Percentiles rank a stretch among this genome's conserved stretches.
Evolutionary conservation across 768 basidiomycete species (phyloP).

Genomic region (Candolleomyces aberdarensis): DNA sequence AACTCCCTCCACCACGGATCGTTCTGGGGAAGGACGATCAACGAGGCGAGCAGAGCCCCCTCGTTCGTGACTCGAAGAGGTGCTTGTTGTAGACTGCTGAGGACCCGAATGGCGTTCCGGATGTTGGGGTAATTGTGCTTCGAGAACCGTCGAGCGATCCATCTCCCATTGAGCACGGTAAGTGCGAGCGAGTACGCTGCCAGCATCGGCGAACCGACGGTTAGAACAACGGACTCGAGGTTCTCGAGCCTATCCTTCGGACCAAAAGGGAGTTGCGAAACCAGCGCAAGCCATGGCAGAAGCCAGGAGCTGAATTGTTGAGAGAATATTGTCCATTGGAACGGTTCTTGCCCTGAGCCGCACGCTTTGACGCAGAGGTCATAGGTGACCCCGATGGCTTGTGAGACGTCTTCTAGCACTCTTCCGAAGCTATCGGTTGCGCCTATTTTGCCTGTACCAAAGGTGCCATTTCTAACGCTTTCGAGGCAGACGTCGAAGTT

Average conservation of each 20-base stretch:
- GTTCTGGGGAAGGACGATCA: constrained; percentile 25
- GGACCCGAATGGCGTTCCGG: constrained; percentile 26
- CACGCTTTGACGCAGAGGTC: constrained; percentile 26
- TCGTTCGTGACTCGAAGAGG: constrained; percentile 29
- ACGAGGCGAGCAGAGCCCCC: constrained; percentile 24
- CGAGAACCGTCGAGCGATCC: constrained; percentile 33
- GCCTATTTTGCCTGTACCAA: constrained; percentile 13
- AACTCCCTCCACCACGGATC: constrained; percentile 40
- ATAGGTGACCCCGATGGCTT: constrained; percentile 28
- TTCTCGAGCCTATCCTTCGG: constrained; percentile 37
- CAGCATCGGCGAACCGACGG: constrained; percentile 42
- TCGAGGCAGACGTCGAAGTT: constrained; percentile 20
- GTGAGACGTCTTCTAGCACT: constrained; percentile 16
- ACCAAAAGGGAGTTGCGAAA: constrained; percentile 50
- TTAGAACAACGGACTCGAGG: constrained; percentile 38
- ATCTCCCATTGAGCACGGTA: constrained; percentile 41
- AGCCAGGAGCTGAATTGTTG: constrained; percentile 44
- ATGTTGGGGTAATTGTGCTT: constrained; percentile 27
- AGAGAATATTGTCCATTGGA: constrained; percentile 31
- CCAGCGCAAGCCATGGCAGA: constrained; percentile 44
- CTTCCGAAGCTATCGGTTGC: constrained; percentile 25
- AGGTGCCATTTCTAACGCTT: constrained; percentile 12
- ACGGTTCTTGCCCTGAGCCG: constrained; percentile 21
- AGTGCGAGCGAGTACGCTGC: constrained; percentile 43
- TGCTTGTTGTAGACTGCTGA: constrained; percentile 41